These are phyloP conservation scores for Aquilaria malaccensis DNA, from an alignment of 345 rosid genomes.

Conservation along the genomic window DNA sequence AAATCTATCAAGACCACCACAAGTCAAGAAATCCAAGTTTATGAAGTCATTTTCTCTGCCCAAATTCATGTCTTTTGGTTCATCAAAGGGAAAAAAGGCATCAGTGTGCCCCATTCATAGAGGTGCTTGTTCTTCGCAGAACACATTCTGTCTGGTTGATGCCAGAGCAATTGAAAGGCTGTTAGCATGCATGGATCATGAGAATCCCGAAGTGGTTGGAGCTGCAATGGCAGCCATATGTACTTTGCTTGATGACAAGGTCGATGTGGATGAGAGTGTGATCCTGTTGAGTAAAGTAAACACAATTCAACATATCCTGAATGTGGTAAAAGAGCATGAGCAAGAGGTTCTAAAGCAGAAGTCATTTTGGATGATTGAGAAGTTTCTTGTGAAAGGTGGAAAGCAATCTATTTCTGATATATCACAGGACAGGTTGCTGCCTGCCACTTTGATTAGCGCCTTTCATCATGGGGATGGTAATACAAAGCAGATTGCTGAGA, in stretches of 20 bases:
- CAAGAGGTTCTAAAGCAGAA: conserved; percentile 66
- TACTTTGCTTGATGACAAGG: conserved; percentile 76
- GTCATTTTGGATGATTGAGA: conserved; percentile 82
- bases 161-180: conserved; percentile 73
- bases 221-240: conserved; percentile 77
- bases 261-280: conserved; percentile 67
- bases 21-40: conserved; percentile 33
- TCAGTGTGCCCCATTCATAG: conserved; percentile 62
- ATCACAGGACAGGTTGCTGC: conserved; percentile 62
- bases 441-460: conserved; percentile 57
- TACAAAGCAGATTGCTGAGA: conserved; percentile 83
- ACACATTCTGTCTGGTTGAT: conserved; percentile 81
- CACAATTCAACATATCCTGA: conserved; percentile 45
- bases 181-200: conserved; percentile 67
- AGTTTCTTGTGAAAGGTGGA: conserved; percentile 63
- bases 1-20: conserved; percentile 47
- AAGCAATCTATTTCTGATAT: conserved; percentile 44
- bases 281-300: conserved; percentile 48
- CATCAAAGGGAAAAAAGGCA: conserved; percentile 36
- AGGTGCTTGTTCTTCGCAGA: conserved; percentile 74
- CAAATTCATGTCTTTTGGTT: conserved; percentile 35
- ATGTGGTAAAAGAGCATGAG: conserved; percentile 59
- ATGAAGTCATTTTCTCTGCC: conserved; percentile 36
- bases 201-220: conserved; percentile 64
- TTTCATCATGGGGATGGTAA: conserved; percentile 70